Evolutionary conservation across 495 filamentous ascomycete species (phyloP).

Genomic region (Evansstolkia leycettana): DNA sequence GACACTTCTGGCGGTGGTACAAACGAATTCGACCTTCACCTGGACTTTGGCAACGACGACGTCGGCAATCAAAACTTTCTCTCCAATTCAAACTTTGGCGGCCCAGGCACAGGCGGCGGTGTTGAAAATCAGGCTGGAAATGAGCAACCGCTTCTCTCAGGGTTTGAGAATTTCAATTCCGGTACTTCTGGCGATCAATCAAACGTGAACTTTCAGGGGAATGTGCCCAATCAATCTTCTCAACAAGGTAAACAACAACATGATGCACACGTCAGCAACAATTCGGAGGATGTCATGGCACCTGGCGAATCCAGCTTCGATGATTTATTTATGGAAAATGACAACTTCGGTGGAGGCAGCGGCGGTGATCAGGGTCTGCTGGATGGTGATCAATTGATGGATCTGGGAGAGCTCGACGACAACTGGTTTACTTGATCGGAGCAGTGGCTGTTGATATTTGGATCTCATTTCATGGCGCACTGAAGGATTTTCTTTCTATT

Average conservation of each 20-base stretch:
- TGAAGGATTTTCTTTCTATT: no score
- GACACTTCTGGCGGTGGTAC: conserved; percentile 13
- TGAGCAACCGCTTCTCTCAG: conserved; percentile 13
- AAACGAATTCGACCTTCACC: conserved; percentile 33
- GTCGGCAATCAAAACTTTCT: conserved; percentile 33
- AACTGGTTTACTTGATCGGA: conserved; percentile 30
- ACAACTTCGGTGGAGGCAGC: conserved; percentile 22
- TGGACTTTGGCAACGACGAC: conserved; percentile 35
- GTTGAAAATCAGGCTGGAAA: conserved; percentile 8
- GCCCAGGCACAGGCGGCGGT: conserved; percentile 4
- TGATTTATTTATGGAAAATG: conserved; percentile 36
- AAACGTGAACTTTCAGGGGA: conserved; percentile 26
- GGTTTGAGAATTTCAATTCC: conserved; percentile 17
- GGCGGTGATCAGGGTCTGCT: conserved; percentile 24
- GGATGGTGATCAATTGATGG: conserved; percentile 30
- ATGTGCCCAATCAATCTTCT: conserved; percentile 7
- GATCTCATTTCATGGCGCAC: no score
- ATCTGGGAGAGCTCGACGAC: conserved; percentile 32
- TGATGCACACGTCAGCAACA: conserved; percentile 1
- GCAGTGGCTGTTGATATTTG: no score
- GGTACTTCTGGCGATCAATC: conserved; percentile 27
- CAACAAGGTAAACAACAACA: conserved; percentile 2
- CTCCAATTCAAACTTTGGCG: conserved; percentile 22
- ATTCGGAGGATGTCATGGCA: conserved; percentile 27
- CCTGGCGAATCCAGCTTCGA: conserved; percentile 39